phyloP scores from a whole-genome alignment of 495 filamentous ascomycete species.

The Ascodesmis nigricans region DNA sequence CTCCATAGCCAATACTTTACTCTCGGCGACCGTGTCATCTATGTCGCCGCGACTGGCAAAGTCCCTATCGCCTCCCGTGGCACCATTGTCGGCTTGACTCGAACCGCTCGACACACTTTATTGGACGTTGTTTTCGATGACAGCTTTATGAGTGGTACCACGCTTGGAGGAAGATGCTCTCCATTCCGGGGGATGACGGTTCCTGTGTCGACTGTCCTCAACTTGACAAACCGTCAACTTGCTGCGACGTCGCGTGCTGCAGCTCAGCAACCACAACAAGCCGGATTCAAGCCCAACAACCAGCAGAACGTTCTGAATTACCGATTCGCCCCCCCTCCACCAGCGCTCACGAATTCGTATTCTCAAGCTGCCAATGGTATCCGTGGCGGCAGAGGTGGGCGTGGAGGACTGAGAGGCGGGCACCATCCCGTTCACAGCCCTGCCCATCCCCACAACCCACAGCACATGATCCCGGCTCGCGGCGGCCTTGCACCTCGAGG shows the following conservation, averaged over 20 bases:
- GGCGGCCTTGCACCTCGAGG: slow-evolving; percentile 9
- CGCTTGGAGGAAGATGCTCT: slow-evolving; percentile 71
- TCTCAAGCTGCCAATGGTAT: slow-evolving; percentile 22
- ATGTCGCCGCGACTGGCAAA: slow-evolving; percentile 78
- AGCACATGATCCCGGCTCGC: slow-evolving; percentile 13
- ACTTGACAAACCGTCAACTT: slow-evolving; percentile 62
- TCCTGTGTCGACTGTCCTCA: slow-evolving; percentile 58
- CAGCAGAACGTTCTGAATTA: slow-evolving; percentile 26
- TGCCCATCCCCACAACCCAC: neutral
- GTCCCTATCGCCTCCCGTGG: slow-evolving; percentile 83
- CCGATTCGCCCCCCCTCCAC: slow-evolving; percentile 36
- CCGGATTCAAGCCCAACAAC: slow-evolving; percentile 29
- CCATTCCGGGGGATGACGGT: slow-evolving; percentile 92
- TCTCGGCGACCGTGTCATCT: slow-evolving; percentile 79
- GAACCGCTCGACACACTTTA: slow-evolving; percentile 54
- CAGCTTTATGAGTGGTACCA: slow-evolving; percentile 90
- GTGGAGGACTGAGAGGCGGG: slow-evolving; percentile 21
- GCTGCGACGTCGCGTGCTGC: slow-evolving; percentile 51
- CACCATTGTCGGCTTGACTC: slow-evolving; percentile 78
- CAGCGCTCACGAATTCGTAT: slow-evolving; percentile 22
- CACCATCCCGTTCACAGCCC: slow-evolving; percentile 27
- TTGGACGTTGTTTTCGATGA: slow-evolving; percentile 86
- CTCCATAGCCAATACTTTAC: slow-evolving; percentile 64
- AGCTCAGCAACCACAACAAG: slow-evolving; percentile 31
- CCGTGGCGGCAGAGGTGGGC: slow-evolving; percentile 29